Conservation (phyloP, 768 basidiomycete species). For the Tylopilus plumbeoviolaceoides region DNA sequence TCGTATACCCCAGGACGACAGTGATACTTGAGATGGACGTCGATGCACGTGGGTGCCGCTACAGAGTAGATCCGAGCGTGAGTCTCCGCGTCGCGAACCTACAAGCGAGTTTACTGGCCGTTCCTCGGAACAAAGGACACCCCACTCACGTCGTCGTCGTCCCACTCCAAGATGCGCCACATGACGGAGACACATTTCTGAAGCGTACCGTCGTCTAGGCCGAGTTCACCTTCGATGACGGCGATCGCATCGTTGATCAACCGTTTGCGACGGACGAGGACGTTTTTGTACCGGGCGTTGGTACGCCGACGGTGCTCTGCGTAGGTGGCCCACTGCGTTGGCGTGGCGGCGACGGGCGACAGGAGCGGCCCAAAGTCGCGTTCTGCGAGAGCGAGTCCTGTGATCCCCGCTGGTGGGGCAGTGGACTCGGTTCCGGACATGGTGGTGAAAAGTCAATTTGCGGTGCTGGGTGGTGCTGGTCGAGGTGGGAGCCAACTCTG, state of each 20-base stretch:
- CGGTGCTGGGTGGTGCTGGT: background rate
- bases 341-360: slow-evolving; percentile 1
- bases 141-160: background rate
- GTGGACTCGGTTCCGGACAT: background rate
- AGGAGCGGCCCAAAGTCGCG: slow-evolving; percentile 5
- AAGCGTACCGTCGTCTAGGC: background rate
- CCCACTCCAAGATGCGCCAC: background rate
- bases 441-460: background rate
- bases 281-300: background rate
- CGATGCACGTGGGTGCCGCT: slow-evolving; percentile 10
- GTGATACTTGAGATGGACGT: slow-evolving; percentile 14
- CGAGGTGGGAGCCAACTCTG: background rate
- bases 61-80: slow-evolving; percentile 7
- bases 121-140: background rate
- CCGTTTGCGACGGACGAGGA: background rate
- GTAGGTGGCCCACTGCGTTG: slow-evolving; percentile 3
- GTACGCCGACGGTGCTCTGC: slow-evolving; percentile 1
- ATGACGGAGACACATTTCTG: slow-evolving; percentile 7
- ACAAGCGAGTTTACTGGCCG: background rate
- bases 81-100: background rate
- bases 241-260: background rate
- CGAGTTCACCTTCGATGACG: slow-evolving; percentile 2
- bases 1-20: background rate
- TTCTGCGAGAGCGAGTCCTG: slow-evolving; percentile 3
- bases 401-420: background rate